Base-by-base conservation (phyloP, 208 protist species). In the Crithidia mellificae region DNA sequence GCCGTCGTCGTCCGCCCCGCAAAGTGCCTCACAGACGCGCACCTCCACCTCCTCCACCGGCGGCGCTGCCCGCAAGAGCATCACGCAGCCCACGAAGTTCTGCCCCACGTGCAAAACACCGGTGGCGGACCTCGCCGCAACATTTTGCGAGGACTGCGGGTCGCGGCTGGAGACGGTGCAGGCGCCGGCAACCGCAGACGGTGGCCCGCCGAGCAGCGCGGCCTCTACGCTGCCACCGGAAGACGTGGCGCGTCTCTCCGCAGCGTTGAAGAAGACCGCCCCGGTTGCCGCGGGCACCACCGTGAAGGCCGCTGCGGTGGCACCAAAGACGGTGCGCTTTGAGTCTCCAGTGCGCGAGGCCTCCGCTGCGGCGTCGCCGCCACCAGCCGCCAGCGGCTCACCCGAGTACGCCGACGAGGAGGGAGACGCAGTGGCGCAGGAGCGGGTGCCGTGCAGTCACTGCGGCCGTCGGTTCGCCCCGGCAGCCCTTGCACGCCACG, bases 81-180 rank as follows among this genome's bases (percentile, higher is more conserved):
- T 38, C 9, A 22, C 30, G 6, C n/a, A n/a, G n/a, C n/a, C n/a
- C n/a, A 72, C 36, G 38, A 47, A 39, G 22, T 85, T 93, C 63
- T 95, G 90, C 61, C 58, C 53, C 14, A 69, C 62, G 8, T 95
- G 90, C 73, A 62, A 83, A 14, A 78, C 81, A 41, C 43, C 51
- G 14, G 62, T 83, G 39, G 73, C 73, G 5, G 85, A 92, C 46
- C 12, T 65, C 29, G 63, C 71, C 2, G 80, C 81, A 6, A 74
- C 80, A 1, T 93, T 85, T 50, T 97, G 92, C 54, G 87, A 92
- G 62, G 85, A 94, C 51, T 96, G 92, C 66, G 92, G 92, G 6
- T 73, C 63, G 7, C 76, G 76, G 53, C 72, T 96, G 12, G 77
- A 88, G 53, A 24, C 27, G 55, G 20, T 46, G 34, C 17, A 19